Evolutionary conservation across 179 eudicot species (phyloP), one percentile per base, ranked within the genome.

Genomic region (Beta lomatogona): DNA sequence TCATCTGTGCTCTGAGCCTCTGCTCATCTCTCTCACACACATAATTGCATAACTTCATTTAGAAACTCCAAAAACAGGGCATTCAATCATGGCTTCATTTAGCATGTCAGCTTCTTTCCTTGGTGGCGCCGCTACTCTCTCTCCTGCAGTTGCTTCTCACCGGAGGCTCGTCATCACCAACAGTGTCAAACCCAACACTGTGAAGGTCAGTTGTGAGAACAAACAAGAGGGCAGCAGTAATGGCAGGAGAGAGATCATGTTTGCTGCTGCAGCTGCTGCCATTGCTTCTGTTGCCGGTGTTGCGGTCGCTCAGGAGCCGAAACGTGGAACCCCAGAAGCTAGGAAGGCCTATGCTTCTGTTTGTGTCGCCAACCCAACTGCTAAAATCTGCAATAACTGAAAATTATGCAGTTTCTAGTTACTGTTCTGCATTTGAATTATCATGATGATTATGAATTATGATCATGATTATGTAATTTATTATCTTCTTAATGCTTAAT

Each of bases 331-430:
- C 31, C 72, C 81, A 2, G 84, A 81, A 77, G 86, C 86, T 68
- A 84, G 58, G 82, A 81, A 81, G 52, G 75, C 71, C 41, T 84
- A 84, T 50, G 74, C 63, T 7, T 64, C 86, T 71, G 84, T 84
- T 21, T 84, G 86, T 59, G 84, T 81, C 25, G 75, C 86, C 71
- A 84, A 84, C 58, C 86, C 86, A 13, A 84, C 86, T 84, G 86
- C 86, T 77, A 84, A 45, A 63, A 81, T 84, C 73, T 81, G 84
- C 68, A 13, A 81, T 67, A 41, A 84, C 81, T 84, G 69, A 83
- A 8, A 6, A 7, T 22, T 52, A 19, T 57, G 77, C 65, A 52
- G 16, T 57, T 41, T 75, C 16, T 75, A 14, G 10, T 31, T 6
- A 6, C 41, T 72, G 5, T 25, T 72, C 76, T 72, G 76, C 15